Percentiles rank a stretch among this genome's conserved stretches.
Conservation (phyloP, 176 grass and related monocot genomes). For the Triticum dicoccoides region DNA sequence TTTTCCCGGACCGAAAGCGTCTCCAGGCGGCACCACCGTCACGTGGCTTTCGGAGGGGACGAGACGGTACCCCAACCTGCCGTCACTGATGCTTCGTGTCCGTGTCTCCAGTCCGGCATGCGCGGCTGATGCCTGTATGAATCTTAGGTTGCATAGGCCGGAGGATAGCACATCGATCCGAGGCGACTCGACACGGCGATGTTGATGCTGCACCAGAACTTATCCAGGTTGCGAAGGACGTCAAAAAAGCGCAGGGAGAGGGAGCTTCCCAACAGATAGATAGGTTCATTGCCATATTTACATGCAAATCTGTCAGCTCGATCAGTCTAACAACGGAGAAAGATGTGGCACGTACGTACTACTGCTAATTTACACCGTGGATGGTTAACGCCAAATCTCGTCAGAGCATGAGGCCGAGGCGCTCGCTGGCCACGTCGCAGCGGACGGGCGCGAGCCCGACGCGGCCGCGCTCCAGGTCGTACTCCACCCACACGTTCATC, state of each 20-base stretch:
- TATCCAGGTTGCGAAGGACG: background rate
- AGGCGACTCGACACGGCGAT: background rate
- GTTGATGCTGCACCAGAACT: background rate
- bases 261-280: background rate
- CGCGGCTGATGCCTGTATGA: background rate
- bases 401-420: constrained; percentile 78
- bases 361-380: background rate
- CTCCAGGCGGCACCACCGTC: constrained; percentile 2
- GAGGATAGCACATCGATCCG: too few relatives aligned
- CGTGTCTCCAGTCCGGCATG: background rate
- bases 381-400: background rate
- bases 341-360: background rate
- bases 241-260: background rate
- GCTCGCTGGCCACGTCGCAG: constrained; percentile 89
- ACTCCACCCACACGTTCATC: constrained; percentile 99
- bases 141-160: background rate
- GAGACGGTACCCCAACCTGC: background rate
- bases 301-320: constrained; percentile 2
- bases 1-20: background rate
- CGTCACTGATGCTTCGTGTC: background rate
- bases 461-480: constrained; percentile 89
- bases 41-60: background rate
- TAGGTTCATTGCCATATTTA: constrained; percentile 29
- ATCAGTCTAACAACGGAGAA: background rate
- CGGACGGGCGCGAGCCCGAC: constrained; percentile 79